These are phyloP conservation scores for Chaetomium cochliodes DNA, from an alignment of 495 filamentous ascomycete genomes.

Conservation along the genomic window DNA sequence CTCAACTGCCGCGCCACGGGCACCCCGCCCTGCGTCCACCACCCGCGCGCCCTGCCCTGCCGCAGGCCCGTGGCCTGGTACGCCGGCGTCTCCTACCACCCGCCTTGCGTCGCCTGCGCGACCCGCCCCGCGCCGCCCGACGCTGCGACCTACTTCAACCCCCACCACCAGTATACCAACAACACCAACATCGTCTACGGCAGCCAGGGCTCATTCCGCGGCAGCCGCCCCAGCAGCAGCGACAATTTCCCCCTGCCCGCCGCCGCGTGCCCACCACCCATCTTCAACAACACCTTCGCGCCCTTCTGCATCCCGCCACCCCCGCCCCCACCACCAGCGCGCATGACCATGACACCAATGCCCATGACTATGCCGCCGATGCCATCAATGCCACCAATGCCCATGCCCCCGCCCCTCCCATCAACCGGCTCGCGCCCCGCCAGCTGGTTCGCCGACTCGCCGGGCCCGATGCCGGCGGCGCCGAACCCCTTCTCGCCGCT, in stretches of 20 bases:
- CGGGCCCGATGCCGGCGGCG: constrained; percentile 9
- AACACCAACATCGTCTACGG: no score
- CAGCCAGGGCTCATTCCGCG: no score
- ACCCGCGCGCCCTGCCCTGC: neutral
- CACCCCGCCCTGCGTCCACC: constrained; percentile 1
- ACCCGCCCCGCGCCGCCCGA: neutral
- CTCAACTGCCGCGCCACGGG: constrained; percentile 4
- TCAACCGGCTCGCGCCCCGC: neutral
- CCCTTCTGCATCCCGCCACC: no score
- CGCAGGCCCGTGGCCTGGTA: neutral
- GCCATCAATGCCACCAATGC: neutral
- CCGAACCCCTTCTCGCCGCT: constrained; percentile 15
- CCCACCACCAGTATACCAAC: no score
- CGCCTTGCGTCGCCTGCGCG: constrained; percentile 2
- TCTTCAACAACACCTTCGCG: no score
- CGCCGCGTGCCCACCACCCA: no score
- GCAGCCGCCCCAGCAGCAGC: no score
- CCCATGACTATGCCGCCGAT: neutral
- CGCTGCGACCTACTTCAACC: neutral
- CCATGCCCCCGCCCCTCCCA: neutral
- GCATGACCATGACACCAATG: no score
- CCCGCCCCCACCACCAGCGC: no score
- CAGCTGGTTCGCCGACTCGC: neutral
- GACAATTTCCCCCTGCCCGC: no score
- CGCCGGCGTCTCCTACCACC: constrained; percentile 1